Conservation (phyloP, 306 rosid genomes). For the Trifolium fragiferum region DNA sequence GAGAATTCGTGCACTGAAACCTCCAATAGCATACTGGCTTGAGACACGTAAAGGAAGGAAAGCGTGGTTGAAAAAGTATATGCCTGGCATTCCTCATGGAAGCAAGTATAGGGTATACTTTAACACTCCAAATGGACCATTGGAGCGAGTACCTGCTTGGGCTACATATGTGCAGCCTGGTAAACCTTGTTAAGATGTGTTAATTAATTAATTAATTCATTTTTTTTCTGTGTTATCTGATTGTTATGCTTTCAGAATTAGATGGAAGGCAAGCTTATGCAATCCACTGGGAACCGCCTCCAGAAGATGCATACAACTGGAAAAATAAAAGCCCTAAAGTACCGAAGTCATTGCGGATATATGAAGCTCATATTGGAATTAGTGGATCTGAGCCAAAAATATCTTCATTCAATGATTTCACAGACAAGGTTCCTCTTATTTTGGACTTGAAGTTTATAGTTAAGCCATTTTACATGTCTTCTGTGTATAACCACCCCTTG, state of each 20-base stretch:
- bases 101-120: constrained; percentile 96
- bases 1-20: constrained; percentile 63
- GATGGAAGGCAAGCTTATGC: constrained; percentile 86
- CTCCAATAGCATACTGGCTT: constrained; percentile 86
- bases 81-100: constrained; percentile 87
- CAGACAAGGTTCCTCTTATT: constrained; percentile 53
- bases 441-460: neutral
- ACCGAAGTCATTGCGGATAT: constrained; percentile 78
- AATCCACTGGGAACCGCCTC: constrained; percentile 97
- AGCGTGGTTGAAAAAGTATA: constrained; percentile 89
- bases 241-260: constrained; percentile 57
- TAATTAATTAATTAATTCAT: neutral
- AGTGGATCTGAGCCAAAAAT: constrained; percentile 89
- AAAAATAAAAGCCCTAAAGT: constrained; percentile 63
- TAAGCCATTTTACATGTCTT: constrained; percentile 30
- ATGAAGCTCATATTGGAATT: constrained; percentile 96
- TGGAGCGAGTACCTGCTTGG: constrained; percentile 99
- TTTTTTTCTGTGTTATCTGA: constrained; percentile 14
- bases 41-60: constrained; percentile 97
- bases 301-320: constrained; percentile 82
- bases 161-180: constrained; percentile 98
- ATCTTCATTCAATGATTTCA: constrained; percentile 81
- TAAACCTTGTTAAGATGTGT: constrained; percentile 39
- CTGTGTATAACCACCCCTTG: constrained; percentile 20
- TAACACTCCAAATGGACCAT: constrained; percentile 87